These are phyloP conservation scores for Syzygium syzygioides DNA, from an alignment of 441 rosid species.

Conservation along the genomic window DNA sequence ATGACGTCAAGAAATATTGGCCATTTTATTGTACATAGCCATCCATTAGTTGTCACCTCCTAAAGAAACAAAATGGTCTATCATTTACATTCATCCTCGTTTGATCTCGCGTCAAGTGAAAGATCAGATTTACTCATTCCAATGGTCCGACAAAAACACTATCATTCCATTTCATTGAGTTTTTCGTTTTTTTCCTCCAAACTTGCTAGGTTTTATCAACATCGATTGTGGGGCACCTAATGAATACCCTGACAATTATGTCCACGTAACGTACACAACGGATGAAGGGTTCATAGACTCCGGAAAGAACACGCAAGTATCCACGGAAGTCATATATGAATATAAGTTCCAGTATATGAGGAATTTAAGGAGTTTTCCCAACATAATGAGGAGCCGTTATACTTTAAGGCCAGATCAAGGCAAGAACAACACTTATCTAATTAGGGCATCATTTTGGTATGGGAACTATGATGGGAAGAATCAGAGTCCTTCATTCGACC, in stretches of 20 bases:
- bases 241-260: neutral
- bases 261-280: neutral
- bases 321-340: neutral
- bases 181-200: no score
- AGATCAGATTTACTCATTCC: no score
- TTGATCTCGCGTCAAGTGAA: neutral
- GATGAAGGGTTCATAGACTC: neutral
- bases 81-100: neutral
- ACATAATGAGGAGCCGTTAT: neutral
- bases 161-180: no score
- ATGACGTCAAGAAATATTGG: no score
- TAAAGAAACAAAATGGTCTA: neutral
- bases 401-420: neutral
- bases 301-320: neutral
- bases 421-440: neutral
- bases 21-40: neutral
- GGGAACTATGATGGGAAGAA: neutral
- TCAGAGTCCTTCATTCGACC: neutral
- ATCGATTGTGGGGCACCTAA: neutral
- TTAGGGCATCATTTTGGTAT: neutral
- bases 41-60: neutral
- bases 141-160: no score
- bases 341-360: accelerated
- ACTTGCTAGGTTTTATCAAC: neutral
- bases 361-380: neutral